Evolutionary conservation across 441 rosid genomes (phyloP).

Genomic region (Metrosideros polymorpha): DNA sequence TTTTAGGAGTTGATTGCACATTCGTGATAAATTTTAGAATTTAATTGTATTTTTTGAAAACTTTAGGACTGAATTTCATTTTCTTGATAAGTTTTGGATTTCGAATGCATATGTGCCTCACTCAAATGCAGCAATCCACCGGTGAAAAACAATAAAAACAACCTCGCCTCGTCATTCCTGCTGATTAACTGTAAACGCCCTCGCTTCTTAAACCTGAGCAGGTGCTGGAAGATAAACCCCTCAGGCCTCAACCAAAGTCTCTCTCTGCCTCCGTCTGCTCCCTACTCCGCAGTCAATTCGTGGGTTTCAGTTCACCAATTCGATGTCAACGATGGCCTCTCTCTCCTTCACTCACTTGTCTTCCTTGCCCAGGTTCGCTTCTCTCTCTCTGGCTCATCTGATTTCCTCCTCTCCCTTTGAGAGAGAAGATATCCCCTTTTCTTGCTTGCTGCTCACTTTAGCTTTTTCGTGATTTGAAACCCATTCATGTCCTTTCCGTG

Average conservation of each 20-base stretch:
- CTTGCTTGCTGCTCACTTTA: not conserved
- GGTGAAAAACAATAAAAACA: no score
- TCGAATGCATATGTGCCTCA: no score
- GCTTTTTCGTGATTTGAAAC: not conserved
- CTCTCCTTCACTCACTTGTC: constrained; percentile 53
- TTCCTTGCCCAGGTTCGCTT: constrained; percentile 53
- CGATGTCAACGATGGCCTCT: constrained; percentile 35
- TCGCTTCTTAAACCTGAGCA: not conserved
- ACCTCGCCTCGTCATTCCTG: not conserved
- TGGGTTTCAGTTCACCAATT: not conserved
- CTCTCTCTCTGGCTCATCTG: not conserved
- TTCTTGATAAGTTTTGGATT: no score
- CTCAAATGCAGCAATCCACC: no score
- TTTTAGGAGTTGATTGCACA: no score
- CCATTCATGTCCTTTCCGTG: not conserved
- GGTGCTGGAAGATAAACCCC: not conserved
- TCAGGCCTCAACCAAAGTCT: not conserved
- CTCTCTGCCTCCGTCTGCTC: not conserved
- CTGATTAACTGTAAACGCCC: not conserved
- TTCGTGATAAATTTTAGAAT: no score
- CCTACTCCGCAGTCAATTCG: not conserved
- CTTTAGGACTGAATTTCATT: no score
- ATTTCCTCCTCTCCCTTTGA: not conserved
- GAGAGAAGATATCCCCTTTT: not conserved
- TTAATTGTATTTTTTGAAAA: no score